Percentiles rank a stretch among this genome's conserved stretches.
Evolutionary conservation across 1,139 yeast genomes (phyloP).

Genomic region (Nadsonia starkeyi-henricii): DNA sequence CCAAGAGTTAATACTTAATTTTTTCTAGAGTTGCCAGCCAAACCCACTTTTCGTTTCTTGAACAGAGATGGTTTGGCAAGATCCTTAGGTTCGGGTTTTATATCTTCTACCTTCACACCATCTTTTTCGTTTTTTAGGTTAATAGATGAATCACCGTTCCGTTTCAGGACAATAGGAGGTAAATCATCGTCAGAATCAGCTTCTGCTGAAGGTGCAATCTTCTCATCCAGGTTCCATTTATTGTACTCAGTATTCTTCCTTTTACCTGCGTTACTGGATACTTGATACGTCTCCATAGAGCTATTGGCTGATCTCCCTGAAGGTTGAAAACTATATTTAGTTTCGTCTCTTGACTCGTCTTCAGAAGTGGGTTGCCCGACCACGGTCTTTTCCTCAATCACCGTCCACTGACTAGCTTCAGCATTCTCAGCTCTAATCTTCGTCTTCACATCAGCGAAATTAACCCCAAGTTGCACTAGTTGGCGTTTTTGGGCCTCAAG

Average conservation of each 20-base stretch:
- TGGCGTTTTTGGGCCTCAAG: neutral
- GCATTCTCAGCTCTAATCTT: neutral
- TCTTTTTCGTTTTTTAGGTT: neutral
- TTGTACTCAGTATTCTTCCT: slow-evolving; percentile 1
- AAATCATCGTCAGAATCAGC: slow-evolving; percentile 2
- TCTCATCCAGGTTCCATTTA: slow-evolving; percentile 8
- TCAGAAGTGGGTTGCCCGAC: neutral
- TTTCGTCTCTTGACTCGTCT: neutral
- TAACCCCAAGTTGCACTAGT: neutral
- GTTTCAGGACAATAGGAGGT: neutral
- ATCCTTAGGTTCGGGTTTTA: neutral
- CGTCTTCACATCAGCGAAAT: neutral
- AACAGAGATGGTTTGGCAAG: slow-evolving; percentile 10
- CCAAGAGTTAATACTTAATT: neutral
- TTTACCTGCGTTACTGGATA: slow-evolving; percentile 2
- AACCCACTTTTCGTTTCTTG: slow-evolving; percentile 13
- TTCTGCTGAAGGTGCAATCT: neutral
- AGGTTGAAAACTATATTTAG: neutral
- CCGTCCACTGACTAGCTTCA: neutral
- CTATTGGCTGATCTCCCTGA: neutral
- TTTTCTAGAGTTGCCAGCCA: neutral
- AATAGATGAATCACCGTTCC: neutral
- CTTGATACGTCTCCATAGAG: neutral
- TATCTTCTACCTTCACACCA: neutral
- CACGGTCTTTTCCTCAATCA: neutral